Conservation (phyloP, 331 rosid genomes). For the Ulmus americana region DNA sequence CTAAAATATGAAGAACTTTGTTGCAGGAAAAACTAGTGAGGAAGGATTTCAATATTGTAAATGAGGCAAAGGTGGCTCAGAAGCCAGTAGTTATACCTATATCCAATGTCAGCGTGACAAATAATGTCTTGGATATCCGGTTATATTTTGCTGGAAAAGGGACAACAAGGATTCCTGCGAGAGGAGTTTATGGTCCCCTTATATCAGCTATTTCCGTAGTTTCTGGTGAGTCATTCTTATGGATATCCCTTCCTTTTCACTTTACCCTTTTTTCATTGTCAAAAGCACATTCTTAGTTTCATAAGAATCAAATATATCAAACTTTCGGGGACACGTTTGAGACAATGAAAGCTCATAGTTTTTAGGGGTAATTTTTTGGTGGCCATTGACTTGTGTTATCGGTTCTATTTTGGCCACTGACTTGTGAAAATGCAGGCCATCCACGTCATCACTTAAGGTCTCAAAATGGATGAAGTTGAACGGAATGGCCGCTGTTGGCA, state of each 20-base stretch:
- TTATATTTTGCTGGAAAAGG: constrained; percentile 74
- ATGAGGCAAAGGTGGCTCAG: constrained; percentile 39
- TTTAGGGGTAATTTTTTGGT: too few relatives aligned
- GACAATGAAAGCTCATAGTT: too few relatives aligned
- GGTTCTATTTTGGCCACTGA: too few relatives aligned
- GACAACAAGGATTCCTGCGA: constrained; percentile 54
- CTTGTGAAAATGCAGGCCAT: too few relatives aligned
- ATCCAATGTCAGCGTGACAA: constrained; percentile 42
- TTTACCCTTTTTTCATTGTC: too few relatives aligned
- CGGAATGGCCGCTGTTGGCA: too few relatives aligned
- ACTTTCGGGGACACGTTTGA: too few relatives aligned
- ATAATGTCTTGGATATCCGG: constrained; percentile 54
- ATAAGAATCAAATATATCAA: too few relatives aligned
- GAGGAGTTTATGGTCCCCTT: constrained; percentile 84
- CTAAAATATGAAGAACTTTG: constrained; percentile 12
- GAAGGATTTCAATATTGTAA: constrained; percentile 68
- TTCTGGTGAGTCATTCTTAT: constrained; percentile 49
- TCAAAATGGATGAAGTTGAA: too few relatives aligned
- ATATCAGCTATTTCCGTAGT: constrained; percentile 72
- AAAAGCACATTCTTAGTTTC: too few relatives aligned
- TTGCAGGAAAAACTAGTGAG: constrained; percentile 47
- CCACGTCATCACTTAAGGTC: too few relatives aligned
- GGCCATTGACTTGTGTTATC: too few relatives aligned
- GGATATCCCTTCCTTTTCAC: not conserved
- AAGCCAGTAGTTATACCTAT: constrained; percentile 34